phyloP scores from a whole-genome alignment of 225 moss, liverwort and hornwort species.

The Physcomitrellopsis africana region DNA sequence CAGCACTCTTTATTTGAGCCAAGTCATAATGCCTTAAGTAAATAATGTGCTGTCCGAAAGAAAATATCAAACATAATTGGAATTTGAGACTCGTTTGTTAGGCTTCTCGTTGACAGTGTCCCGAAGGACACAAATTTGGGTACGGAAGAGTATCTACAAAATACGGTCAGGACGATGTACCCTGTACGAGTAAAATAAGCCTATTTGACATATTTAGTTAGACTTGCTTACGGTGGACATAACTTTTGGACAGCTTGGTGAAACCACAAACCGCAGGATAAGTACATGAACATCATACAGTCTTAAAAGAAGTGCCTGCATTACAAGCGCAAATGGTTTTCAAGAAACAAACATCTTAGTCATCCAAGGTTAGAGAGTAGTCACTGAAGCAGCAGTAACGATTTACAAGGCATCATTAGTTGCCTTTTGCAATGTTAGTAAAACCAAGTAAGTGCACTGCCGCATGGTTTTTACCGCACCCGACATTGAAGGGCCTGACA shows the following conservation, averaged over 20 bases:
- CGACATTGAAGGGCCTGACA: slow-evolving; percentile 44
- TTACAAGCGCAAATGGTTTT: slow-evolving; percentile 1
- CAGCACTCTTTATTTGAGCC: too few relatives aligned
- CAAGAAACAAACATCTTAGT: neutral
- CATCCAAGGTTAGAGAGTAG: neutral
- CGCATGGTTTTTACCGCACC: slow-evolving; percentile 54
- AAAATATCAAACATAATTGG: too few relatives aligned
- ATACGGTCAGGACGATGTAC: neutral
- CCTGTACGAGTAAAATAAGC: neutral
- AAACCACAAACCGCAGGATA: too few relatives aligned
- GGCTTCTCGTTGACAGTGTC: too few relatives aligned
- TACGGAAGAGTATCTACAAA: neutral
- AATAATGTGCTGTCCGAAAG: too few relatives aligned
- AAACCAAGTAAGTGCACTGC: slow-evolving; percentile 57
- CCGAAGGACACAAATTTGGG: too few relatives aligned
- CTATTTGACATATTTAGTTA: neutral
- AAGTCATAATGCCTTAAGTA: too few relatives aligned
- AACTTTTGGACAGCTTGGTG: neutral
- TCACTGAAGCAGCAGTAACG: neutral
- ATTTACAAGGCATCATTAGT: slow-evolving; percentile 27
- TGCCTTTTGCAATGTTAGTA: slow-evolving; percentile 45
- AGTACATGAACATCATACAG: neutral
- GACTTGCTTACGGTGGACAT: too few relatives aligned
- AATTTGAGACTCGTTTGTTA: too few relatives aligned
- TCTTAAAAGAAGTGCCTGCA: neutral